Evolutionary conservation across 2,329 filamentous ascomycete genomes (phyloP), one percentile per base, ranked within the genome.

Genomic region (Hirsutella rhossiliensis): DNA sequence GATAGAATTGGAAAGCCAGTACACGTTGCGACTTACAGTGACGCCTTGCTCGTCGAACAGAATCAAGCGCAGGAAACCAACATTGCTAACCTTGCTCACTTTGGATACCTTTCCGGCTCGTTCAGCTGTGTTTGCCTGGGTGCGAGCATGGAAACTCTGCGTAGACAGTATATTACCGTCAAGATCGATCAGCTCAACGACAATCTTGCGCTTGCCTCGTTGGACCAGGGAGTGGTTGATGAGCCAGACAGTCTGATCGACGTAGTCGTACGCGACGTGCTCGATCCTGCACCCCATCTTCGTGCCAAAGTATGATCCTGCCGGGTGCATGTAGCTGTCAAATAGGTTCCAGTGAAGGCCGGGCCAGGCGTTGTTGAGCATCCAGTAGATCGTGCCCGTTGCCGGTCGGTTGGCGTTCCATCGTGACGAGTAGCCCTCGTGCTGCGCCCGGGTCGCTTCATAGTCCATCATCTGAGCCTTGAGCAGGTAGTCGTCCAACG

Each of bases 341-440:
- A 80, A 80, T 6, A 80, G 58, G 43, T 76, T 75, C 78, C 79
- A 83, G 53, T 82, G 78, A 27, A 82, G 60, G 44, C 68, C 73
- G 0, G 79, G 78, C 76, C 78, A 82, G 1, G 78, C 78, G 39
- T 72, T 72, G 50, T 80, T 80, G 43, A 82, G 56, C 78, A 82
- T 82, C 78, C 78, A 82, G 60, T 82, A 82, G 15, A 82, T 72
- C 40, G 75, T 41, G 0, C 78, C 78, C 0, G 77, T 81, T 0
- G 77, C 75, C 0, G 75, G 72, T 3, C 71, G 62, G 1, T 61
- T 55, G 1, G 63, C 64, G 47, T 55, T 72, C 68, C 76, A 78
- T 1, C 65, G 61, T 3, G 70, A 62, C 0, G 68, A 62, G 52
- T 72, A 81, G 0, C 62, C 75, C 53, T 82, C 78, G 44, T 75